phyloP scores from a whole-genome alignment of 169 alveolate genomes.

The Theileria equi region DNA sequence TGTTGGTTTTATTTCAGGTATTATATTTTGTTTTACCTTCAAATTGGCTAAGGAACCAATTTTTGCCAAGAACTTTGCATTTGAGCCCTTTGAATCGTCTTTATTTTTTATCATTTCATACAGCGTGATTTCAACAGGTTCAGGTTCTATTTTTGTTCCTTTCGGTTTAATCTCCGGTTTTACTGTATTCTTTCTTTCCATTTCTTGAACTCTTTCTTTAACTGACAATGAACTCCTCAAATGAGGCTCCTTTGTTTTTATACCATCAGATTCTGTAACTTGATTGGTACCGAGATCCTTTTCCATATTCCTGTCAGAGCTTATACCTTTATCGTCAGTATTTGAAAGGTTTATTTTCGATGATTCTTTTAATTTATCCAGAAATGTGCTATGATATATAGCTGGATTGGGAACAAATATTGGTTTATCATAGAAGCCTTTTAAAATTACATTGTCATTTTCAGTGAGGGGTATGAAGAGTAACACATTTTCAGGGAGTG shows the following conservation, averaged over 20 bases:
- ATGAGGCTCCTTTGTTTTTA: background rate
- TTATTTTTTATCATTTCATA: background rate
- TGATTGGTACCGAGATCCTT: background rate
- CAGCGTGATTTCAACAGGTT: background rate
- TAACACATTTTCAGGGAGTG: constrained; percentile 14
- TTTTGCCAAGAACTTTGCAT: constrained; percentile 60
- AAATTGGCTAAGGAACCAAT: constrained; percentile 48
- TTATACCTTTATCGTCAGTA: background rate
- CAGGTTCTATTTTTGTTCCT: background rate
- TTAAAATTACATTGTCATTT: constrained; percentile 47
- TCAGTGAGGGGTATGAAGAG: constrained; percentile 37
- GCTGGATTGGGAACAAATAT: constrained; percentile 76
- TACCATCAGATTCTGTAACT: background rate
- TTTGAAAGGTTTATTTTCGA: background rate
- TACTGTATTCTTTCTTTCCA: constrained; percentile 3
- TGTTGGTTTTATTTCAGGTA: background rate
- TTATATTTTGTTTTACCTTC: constrained; percentile 40
- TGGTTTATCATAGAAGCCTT: constrained; percentile 71
- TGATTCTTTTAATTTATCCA: background rate
- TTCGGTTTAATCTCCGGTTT: background rate
- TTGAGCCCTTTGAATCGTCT: background rate
- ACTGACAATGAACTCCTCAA: constrained; percentile 3
- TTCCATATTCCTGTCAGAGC: background rate
- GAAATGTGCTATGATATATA: constrained; percentile 52
- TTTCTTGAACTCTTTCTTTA: background rate